Base-by-base conservation (phyloP, 2,329 filamentous ascomycete genomes). In the Clonostachys byssicola region DNA sequence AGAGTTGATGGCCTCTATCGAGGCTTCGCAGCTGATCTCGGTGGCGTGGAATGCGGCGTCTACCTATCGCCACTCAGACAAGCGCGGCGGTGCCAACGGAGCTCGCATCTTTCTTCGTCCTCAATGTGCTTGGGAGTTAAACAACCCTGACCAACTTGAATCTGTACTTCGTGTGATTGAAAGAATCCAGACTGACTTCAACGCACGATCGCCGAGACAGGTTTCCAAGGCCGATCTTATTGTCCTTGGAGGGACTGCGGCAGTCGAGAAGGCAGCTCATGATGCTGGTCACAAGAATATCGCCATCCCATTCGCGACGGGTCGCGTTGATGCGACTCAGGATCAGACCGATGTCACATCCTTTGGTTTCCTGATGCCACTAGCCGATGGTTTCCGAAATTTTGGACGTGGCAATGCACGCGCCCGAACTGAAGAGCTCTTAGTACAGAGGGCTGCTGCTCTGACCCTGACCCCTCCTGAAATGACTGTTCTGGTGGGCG, bases 71-170 rank as follows among this genome's bases (percentile, higher is more conserved):
- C 78, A 82, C 55, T 78, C 81, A 55, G 88, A 92, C 74, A 91
- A 91, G 81, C 88, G 88, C 54, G 88, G 88, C 55, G 88, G 88
- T 60, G 88, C 88, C 68, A 92, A 92, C 59, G 88, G 88, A 57
- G 87, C 81, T 12, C 87, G 88, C 56, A 89, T 92, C 58, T 83
- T 85, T 34, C 84, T 92, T 12, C 72, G 77, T 51, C 88, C 88
- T 20, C 83, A 88, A 70, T 82, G 81, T 56, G 72, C 80, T 64
- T 92, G 88, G 87, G 68, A 80, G 59, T 77, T 83, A 61, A 92
- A 92, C 78, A 87, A 89, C 73, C 86, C 86, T 30, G 56, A 73
- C 2, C 78, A 86, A 66, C 72, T 91, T 39, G 67, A 70, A 47
- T 70, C 85, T 63, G 81, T 87, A 4, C 71, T 91, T 36, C 59